Base-by-base conservation (phyloP, 2,329 filamentous ascomycete species). In the Chalaropsis thielavioides region DNA sequence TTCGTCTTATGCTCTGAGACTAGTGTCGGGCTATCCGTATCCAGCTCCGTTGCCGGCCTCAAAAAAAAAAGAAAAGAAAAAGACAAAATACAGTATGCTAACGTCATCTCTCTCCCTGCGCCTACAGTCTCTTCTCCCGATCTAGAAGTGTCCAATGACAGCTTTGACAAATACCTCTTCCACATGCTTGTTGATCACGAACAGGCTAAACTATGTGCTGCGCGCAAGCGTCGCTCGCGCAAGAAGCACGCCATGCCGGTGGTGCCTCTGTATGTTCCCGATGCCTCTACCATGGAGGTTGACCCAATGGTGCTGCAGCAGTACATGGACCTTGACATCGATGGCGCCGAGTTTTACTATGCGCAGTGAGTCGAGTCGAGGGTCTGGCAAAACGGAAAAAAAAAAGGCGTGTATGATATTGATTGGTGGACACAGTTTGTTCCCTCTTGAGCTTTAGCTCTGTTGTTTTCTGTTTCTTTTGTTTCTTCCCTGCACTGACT, bases 201-300 rank as follows among this genome's bases (percentile, higher is more conserved):
- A n/a, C 62, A 66, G 41, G 38, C 62, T 22, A 66, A 66, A 44
- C 62, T 66, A n/a, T 40, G 24, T 46, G 63, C 61, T 15, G 17
- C 41, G 11, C 65, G 65, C 56, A 61, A 56, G 43, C 62, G 65
- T 24, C 65, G 65, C 56, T 64, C 61, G 43, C 62, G 65, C 35
- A 66, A 66, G 65, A 66, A 54, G 44, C 59, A 66, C 40, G 35
- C 54, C 4, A 24, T 19, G 15, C 35, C 56, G 10, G 60, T 40
- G 7, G 46, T 64, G 44, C 35, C 54, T 2, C 44, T 66, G 3
- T 51, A 62, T 38, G 46, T 66, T 15, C 64, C 64, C 2, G 51
- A 40, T 54, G 17, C 41, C 44, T 17, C 44, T 11, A 24, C 49
- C 22, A 41, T 62, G 38, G 38, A 62, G 24, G 24, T 43, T 24